phyloP scores from a whole-genome alignment of 2,329 filamentous ascomycete species.

The Metarhizium guizhouense region DNA sequence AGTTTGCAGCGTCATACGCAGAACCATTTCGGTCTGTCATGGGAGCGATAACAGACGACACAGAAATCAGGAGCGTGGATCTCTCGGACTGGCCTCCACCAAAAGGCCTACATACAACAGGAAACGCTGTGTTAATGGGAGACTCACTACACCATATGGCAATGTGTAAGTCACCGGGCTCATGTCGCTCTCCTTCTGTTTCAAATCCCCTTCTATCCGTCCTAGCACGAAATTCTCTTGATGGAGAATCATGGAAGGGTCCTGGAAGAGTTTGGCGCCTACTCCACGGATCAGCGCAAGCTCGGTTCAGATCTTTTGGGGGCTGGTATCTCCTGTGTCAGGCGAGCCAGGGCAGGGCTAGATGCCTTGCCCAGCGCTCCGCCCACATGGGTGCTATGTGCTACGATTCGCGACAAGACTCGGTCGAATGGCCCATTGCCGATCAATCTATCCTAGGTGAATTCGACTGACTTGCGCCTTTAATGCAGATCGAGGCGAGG shows the following conservation, averaged over 20 bases:
- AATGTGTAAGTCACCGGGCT: constrained; percentile 40
- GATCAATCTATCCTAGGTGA: background rate
- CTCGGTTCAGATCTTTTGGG: too few species aligned
- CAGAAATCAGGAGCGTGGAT: constrained; percentile 34
- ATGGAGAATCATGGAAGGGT: too few species aligned
- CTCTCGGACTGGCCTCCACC: constrained; percentile 40
- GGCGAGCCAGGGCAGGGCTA: too few species aligned
- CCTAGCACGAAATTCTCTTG: too few species aligned
- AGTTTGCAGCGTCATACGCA: constrained; percentile 35
- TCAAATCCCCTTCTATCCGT: background rate
- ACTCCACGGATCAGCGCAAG: too few species aligned
- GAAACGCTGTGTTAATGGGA: constrained; percentile 38
- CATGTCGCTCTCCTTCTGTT: background rate
- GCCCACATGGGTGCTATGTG: background rate
- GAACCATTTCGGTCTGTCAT: constrained; percentile 38
- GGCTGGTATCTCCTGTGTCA: too few species aligned
- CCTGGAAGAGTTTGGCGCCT: too few species aligned
- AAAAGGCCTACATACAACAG: constrained; percentile 24
- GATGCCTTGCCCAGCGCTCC: too few species aligned
- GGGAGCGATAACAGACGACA: constrained; percentile 28
- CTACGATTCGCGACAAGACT: background rate
- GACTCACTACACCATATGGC: constrained; percentile 51
- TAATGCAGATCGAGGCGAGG: constrained; percentile 43
- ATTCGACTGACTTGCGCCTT: background rate
- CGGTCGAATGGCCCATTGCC: background rate